Conservation (phyloP, 208 protist species). For the Herpetomonas samuelpessoai region DNA sequence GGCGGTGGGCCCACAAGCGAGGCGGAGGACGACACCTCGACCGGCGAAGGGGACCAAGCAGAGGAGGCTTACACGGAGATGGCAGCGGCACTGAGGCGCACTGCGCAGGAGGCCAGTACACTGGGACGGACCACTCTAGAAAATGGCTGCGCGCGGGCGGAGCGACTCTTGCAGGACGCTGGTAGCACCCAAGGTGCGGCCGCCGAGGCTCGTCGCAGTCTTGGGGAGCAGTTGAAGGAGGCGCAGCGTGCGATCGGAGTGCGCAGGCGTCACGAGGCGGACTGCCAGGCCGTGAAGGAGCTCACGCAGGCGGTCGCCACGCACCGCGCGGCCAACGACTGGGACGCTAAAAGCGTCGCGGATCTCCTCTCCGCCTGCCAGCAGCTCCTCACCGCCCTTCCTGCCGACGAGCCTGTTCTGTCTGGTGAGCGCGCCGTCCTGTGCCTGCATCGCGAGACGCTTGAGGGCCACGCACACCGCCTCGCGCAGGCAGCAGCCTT, state of each 20-base stretch:
- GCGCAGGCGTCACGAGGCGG: neutral
- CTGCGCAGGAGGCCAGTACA: neutral
- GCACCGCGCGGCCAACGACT: conserved; percentile 10
- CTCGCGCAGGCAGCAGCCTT: conserved; percentile 13
- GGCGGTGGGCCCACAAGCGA: too few relatives aligned
- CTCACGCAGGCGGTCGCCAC: neutral
- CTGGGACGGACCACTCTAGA: neutral
- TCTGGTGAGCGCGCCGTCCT: conserved; percentile 11
- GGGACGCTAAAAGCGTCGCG: conserved; percentile 6
- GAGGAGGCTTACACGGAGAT: neutral
- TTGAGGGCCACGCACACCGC: conserved; percentile 17
- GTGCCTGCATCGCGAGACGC: conserved; percentile 11
- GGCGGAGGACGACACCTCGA: neutral
- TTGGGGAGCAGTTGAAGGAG: neutral
- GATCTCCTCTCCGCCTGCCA: conserved; percentile 6
- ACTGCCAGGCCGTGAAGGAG: neutral
- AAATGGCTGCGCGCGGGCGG: neutral
- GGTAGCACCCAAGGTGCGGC: neutral
- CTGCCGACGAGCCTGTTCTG: conserved; percentile 6
- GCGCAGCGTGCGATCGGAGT: neutral
- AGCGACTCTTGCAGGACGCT: neutral
- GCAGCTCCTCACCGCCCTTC: conserved; percentile 4
- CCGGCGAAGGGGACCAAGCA: neutral
- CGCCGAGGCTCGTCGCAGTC: neutral
- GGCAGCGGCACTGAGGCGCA: neutral